Conservation (phyloP, 1,284 basidiomycete genomes). For the Moesziomyces sp. region DNA sequence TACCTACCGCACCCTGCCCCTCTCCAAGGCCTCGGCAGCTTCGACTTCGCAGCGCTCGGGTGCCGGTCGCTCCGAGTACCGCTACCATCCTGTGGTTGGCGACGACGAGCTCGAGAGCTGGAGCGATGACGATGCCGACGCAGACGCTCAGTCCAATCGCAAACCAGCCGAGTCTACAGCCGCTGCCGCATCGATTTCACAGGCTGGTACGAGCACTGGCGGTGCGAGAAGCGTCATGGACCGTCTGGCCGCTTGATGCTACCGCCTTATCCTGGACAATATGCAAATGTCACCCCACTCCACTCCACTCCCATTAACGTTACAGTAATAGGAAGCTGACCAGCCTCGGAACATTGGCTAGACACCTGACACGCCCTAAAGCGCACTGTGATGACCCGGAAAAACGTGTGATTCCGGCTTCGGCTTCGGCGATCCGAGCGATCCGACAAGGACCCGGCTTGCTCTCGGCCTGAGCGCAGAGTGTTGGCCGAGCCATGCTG, state of each 20-base stretch:
- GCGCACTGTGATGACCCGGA: too few relatives aligned
- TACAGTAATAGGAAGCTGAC: too few relatives aligned
- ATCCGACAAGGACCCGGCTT: too few relatives aligned
- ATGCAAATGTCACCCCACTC: neutral
- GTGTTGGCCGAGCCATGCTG: too few relatives aligned
- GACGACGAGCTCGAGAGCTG: slow-evolving; percentile 54
- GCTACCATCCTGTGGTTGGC: slow-evolving; percentile 49
- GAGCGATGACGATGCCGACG: slow-evolving; percentile 56
- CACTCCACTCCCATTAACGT: neutral
- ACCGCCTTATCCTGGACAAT: neutral
- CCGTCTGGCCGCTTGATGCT: slow-evolving; percentile 22
- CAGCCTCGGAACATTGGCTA: too few relatives aligned
- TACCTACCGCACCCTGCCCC: slow-evolving; percentile 85
- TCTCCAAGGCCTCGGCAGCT: slow-evolving; percentile 72
- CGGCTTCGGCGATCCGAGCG: too few relatives aligned
- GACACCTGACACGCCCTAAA: too few relatives aligned
- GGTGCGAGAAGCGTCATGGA: slow-evolving; percentile 35
- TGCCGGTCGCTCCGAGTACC: slow-evolving; percentile 35
- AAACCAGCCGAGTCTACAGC: neutral
- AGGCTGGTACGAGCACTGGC: neutral
- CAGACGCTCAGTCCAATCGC: slow-evolving; percentile 5
- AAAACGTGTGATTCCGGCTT: too few relatives aligned
- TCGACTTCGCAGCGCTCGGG: slow-evolving; percentile 64
- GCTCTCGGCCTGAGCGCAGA: too few relatives aligned
- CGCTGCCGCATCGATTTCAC: neutral